Conservation (phyloP, 306 rosid genomes). For the Medicago truncatula region DNA sequence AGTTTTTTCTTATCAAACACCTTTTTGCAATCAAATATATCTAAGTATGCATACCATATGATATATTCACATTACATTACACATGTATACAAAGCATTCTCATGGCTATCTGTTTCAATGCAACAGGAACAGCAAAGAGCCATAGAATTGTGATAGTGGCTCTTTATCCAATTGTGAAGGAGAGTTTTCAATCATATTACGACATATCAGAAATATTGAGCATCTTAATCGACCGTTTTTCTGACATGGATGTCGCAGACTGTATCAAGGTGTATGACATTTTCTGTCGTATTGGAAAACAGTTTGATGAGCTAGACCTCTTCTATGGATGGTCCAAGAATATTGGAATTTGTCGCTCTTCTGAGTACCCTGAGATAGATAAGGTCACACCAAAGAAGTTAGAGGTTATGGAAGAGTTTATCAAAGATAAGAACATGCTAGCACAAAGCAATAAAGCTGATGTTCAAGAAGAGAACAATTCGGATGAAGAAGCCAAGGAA, state of each 20-base stretch:
- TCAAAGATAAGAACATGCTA: constrained; percentile 59
- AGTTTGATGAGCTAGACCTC: constrained; percentile 79
- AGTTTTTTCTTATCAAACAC: too few species aligned
- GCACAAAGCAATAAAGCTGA: constrained; percentile 36
- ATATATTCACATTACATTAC: not conserved
- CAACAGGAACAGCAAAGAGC: constrained; percentile 73
- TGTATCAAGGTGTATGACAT: constrained; percentile 71
- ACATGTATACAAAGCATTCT: constrained; percentile 13
- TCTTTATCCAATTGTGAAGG: constrained; percentile 71
- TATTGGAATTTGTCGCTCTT: constrained; percentile 73
- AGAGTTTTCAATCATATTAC: constrained; percentile 73
- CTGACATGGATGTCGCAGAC: constrained; percentile 59
- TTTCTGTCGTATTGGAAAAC: constrained; percentile 80
- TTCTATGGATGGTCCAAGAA: constrained; percentile 74
- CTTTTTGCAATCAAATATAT: not conserved
- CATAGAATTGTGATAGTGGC: constrained; percentile 80
- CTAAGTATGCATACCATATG: not conserved
- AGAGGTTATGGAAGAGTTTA: constrained; percentile 81
- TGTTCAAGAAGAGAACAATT: constrained; percentile 1
- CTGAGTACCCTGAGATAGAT: constrained; percentile 86
- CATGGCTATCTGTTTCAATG: constrained; percentile 35
- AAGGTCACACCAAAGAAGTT: constrained; percentile 72
- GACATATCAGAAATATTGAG: constrained; percentile 72
- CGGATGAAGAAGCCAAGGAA: constrained; percentile 21
- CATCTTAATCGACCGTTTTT: constrained; percentile 68